Percentiles rank a stretch among this genome's conserved stretches.
phyloP scores from a whole-genome alignment of 139 green algal species.

The Dunaliella primolecta region DNA sequence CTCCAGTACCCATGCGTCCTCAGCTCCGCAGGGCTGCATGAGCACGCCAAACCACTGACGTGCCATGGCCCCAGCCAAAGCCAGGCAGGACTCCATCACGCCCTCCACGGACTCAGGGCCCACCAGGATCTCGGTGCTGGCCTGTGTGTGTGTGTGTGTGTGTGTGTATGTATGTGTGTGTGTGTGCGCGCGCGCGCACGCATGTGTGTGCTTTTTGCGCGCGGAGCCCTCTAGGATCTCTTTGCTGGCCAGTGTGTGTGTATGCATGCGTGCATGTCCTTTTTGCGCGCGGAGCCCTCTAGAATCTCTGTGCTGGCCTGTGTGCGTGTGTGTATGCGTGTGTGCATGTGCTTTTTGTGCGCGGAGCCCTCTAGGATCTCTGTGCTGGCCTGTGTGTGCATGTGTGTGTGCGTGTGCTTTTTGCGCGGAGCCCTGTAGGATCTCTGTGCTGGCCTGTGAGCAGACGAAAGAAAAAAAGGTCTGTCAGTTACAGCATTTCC shows the following conservation, averaged over 20 bases:
- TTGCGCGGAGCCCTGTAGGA: slow-evolving; percentile 22
- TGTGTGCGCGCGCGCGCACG: too few species aligned
- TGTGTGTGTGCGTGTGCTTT: slow-evolving; percentile 23
- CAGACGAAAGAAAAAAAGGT: too few species aligned
- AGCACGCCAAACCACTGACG: slow-evolving; percentile 57
- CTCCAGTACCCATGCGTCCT: slow-evolving; percentile 31
- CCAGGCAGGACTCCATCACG: slow-evolving; percentile 26
- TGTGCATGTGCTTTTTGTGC: too few species aligned
- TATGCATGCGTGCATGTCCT: too few species aligned
- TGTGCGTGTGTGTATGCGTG: background rate
- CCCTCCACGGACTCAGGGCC: slow-evolving; percentile 26
- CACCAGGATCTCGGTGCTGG: slow-evolving; percentile 26
- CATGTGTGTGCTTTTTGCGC: too few species aligned
- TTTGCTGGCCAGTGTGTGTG: too few species aligned
- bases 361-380: too few species aligned
- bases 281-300: slow-evolving; percentile 13
- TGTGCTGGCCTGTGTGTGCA: too few species aligned
- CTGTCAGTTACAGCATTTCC: too few species aligned
- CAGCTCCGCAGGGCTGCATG: slow-evolving; percentile 23
- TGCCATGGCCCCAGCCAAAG: slow-evolving; percentile 39
- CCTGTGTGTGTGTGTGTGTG: slow-evolving; percentile 1
- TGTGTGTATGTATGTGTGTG: background rate
- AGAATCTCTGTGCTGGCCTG: slow-evolving; percentile 32
- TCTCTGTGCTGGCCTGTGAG: slow-evolving; percentile 22
- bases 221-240: too few species aligned